Evolutionary conservation across 352 stramenopile genomes (phyloP).

Genomic region (Hyaloperonospora brassicae): DNA sequence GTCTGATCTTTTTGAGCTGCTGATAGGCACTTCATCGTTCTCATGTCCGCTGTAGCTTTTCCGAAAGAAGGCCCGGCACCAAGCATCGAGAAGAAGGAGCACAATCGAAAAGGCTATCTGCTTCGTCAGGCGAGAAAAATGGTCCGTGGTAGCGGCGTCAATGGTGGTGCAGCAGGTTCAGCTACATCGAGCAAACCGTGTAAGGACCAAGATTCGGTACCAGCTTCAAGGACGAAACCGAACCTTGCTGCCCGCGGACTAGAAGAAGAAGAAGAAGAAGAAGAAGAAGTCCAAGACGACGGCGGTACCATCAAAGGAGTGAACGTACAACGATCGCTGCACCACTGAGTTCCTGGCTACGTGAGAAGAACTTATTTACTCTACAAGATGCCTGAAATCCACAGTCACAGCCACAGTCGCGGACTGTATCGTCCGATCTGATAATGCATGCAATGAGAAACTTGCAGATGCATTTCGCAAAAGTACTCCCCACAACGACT

Average conservation of each 20-base stretch:
- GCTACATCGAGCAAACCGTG: constrained; percentile 5
- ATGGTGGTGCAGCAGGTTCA: not conserved
- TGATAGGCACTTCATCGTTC: not conserved
- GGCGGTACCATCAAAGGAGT: constrained; percentile 7
- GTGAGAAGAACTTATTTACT: constrained; percentile 30
- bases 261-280: no score
- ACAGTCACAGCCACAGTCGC: not conserved
- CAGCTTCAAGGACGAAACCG: constrained; percentile 8
- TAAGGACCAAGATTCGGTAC: constrained; percentile 2
- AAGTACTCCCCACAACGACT: no score
- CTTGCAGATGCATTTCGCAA: no score
- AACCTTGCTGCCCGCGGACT: constrained; percentile 4
- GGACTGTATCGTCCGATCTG: not conserved
- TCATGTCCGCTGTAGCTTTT: constrained; percentile 8
- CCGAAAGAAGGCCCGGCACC: constrained; percentile 4
- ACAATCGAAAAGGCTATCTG: constrained; percentile 66
- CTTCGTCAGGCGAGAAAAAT: constrained; percentile 51
- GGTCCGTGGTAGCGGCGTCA: constrained; percentile 22
- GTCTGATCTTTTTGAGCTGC: not conserved
- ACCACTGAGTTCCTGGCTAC: constrained; percentile 14
- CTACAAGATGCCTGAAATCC: not conserved
- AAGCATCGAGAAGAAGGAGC: constrained; percentile 50
- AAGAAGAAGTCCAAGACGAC: constrained; percentile 11
- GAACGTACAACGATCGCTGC: constrained; percentile 11
- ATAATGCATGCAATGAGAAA: constrained; percentile 17